Evolutionary conservation across 352 stramenopile genomes (phyloP).

Genomic region (Phytopythium sindhum): DNA sequence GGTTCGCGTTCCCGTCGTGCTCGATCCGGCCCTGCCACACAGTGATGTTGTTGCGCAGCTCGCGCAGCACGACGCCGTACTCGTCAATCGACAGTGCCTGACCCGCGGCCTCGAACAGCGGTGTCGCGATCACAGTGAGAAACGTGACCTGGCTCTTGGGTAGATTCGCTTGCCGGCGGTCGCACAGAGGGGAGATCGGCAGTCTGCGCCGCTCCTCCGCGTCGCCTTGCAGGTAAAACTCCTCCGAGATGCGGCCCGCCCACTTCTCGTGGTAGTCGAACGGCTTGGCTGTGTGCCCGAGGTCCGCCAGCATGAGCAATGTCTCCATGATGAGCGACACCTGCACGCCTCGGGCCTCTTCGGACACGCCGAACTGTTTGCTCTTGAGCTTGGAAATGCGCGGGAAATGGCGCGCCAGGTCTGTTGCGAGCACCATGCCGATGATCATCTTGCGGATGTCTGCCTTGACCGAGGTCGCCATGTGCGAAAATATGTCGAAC

Average conservation of each 20-base stretch:
- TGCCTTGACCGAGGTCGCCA: conserved; percentile 24
- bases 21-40: conserved; percentile 50
- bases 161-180: conserved; percentile 55
- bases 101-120: conserved; percentile 55
- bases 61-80: conserved; percentile 43
- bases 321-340: conserved; percentile 73
- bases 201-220: conserved; percentile 51
- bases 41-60: conserved; percentile 48
- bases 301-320: conserved; percentile 62
- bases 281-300: conserved; percentile 63
- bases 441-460: conserved; percentile 71
- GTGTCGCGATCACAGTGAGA: conserved; percentile 56
- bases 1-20: conserved; percentile 7
- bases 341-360: conserved; percentile 45
- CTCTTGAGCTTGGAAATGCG: conserved; percentile 73
- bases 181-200: conserved; percentile 55
- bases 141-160: conserved; percentile 64
- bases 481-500: conserved; percentile 58
- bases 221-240: conserved; percentile 68
- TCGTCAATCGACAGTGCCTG: conserved; percentile 63
- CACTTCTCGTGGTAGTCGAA: conserved; percentile 59
- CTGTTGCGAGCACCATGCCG: conserved; percentile 73
- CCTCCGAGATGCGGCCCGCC: conserved; percentile 61
- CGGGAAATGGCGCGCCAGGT: conserved; percentile 68
- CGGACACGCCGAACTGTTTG: conserved; percentile 51